phyloP scores from a whole-genome alignment of 2,329 filamentous ascomycete species.

The Dothideomycetidae sp. region DNA sequence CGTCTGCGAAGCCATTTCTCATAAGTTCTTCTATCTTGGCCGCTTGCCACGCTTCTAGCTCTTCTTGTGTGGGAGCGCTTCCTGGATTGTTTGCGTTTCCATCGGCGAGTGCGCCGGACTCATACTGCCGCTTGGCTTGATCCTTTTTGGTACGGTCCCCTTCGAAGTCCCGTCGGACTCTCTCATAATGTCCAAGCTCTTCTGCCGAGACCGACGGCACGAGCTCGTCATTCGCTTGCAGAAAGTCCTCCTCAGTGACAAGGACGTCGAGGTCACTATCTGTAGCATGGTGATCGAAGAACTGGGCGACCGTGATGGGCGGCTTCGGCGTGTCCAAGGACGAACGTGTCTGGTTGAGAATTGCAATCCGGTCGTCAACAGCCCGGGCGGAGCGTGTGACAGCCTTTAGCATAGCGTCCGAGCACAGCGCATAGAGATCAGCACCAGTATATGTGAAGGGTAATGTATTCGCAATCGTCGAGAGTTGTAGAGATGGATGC shows the following conservation, averaged over 20 bases:
- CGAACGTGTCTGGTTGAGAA: slow-evolving; percentile 41
- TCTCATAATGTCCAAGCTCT: slow-evolving; percentile 81
- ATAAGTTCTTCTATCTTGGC: slow-evolving; percentile 11
- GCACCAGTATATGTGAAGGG: slow-evolving; percentile 96
- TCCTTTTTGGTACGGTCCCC: slow-evolving; percentile 31
- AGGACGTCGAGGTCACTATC: slow-evolving; percentile 72
- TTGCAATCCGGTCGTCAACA: slow-evolving; percentile 70
- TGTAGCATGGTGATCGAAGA: slow-evolving; percentile 83
- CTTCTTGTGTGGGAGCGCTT: background rate
- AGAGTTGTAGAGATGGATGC: slow-evolving; percentile 61
- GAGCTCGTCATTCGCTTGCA: slow-evolving; percentile 65
- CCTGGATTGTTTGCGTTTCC: background rate
- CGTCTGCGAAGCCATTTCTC: slow-evolving; percentile 9
- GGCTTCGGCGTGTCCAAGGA: slow-evolving; percentile 19
- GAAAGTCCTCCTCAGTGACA: slow-evolving; percentile 80
- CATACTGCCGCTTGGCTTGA: slow-evolving; percentile 30
- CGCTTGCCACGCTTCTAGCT: slow-evolving; percentile 6
- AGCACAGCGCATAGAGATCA: slow-evolving; percentile 93
- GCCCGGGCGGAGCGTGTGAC: slow-evolving; percentile 76
- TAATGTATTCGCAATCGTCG: slow-evolving; percentile 57
- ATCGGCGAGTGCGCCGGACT: too few species aligned
- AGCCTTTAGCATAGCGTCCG: slow-evolving; percentile 96
- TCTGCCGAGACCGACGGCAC: slow-evolving; percentile 89
- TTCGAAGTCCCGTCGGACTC: slow-evolving; percentile 72
- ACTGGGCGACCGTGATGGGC: slow-evolving; percentile 73